These are phyloP conservation scores for Penicillium longicatenatum DNA, from an alignment of 495 filamentous ascomycete genomes.

Conservation along the genomic window DNA sequence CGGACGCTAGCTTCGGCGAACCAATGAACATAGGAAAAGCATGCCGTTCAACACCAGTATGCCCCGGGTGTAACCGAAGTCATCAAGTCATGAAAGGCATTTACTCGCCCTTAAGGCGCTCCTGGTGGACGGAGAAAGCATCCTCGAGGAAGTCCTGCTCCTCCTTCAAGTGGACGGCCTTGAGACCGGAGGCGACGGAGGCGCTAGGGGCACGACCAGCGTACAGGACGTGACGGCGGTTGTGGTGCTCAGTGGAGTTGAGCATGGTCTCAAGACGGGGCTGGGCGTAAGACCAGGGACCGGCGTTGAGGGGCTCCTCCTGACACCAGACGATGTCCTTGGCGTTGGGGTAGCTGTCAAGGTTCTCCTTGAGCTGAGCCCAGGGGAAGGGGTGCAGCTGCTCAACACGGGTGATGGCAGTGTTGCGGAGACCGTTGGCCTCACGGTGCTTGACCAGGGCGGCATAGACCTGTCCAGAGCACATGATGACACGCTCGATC, in stretches of 20 bases:
- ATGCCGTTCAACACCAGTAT: conserved; percentile 20
- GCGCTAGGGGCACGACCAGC: conserved; percentile 89
- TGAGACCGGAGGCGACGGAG: conserved; percentile 89
- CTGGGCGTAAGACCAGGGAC: conserved; percentile 92
- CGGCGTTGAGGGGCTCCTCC: conserved; percentile 97
- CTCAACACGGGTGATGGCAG: conserved; percentile 92
- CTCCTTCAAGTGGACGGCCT: conserved; percentile 87
- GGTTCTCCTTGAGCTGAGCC: conserved; percentile 92
- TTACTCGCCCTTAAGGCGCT: conserved; percentile 59
- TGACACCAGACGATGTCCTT: conserved; percentile 95
- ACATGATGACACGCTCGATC: conserved; percentile 92
- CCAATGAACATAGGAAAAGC: conserved; percentile 33
- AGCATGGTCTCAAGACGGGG: conserved; percentile 94
- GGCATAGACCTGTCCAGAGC: conserved; percentile 92
- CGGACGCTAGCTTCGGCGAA: conserved; percentile 35
- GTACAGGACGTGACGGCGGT: conserved; percentile 94
- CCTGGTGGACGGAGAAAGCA: conserved; percentile 65
- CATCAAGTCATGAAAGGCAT: conserved; percentile 12
- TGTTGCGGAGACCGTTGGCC: conserved; percentile 77
- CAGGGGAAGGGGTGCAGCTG: conserved; percentile 99
- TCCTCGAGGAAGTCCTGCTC: conserved; percentile 85
- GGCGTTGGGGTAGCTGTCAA: conserved; percentile 94
- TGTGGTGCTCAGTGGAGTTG: conserved; percentile 86
- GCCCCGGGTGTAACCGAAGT: conserved; percentile 5
- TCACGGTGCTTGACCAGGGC: conserved; percentile 89